Percentiles rank a stretch among this genome's conserved stretches.
These are phyloP conservation scores for Hypseocharis bilobata DNA, from an alignment of 441 rosid species.

Conservation along the genomic window DNA sequence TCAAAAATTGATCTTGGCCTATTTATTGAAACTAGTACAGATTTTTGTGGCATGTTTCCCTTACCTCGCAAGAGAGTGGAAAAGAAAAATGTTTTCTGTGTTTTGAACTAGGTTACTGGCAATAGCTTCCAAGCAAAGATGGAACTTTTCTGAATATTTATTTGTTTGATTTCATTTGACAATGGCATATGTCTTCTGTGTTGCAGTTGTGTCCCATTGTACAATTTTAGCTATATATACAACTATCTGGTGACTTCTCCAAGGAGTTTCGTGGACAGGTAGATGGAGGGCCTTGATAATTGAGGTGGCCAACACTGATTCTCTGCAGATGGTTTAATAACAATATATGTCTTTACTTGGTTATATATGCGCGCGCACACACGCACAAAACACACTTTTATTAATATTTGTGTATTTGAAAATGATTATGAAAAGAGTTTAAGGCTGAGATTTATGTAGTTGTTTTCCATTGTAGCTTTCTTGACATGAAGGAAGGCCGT, in stretches of 20 bases:
- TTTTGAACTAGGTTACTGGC: background rate
- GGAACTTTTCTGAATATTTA: background rate
- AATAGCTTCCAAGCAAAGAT: background rate
- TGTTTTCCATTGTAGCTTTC: conserved; percentile 43
- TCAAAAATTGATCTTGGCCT: background rate
- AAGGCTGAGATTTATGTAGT: background rate
- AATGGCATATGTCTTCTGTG: conserved; percentile 13
- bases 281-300: conserved; percentile 35
- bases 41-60: background rate
- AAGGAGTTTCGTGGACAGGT: conserved; percentile 90
- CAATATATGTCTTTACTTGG: background rate
- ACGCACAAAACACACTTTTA: background rate
- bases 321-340: conserved; percentile 8
- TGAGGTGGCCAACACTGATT: conserved; percentile 39
- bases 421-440: conserved; percentile 4
- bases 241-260: conserved; percentile 66
- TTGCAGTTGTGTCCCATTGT: conserved; percentile 81
- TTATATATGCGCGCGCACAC: background rate
- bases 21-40: background rate
- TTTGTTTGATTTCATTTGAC: background rate
- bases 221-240: conserved; percentile 76
- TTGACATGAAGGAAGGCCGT: conserved; percentile 58
- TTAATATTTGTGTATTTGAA: conserved; percentile 5
- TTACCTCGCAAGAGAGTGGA: background rate
- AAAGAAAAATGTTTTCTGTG: background rate